These are phyloP conservation scores for Fagopyrum tataricum DNA, from an alignment of 148 eudicot species.

Conservation along the genomic window DNA sequence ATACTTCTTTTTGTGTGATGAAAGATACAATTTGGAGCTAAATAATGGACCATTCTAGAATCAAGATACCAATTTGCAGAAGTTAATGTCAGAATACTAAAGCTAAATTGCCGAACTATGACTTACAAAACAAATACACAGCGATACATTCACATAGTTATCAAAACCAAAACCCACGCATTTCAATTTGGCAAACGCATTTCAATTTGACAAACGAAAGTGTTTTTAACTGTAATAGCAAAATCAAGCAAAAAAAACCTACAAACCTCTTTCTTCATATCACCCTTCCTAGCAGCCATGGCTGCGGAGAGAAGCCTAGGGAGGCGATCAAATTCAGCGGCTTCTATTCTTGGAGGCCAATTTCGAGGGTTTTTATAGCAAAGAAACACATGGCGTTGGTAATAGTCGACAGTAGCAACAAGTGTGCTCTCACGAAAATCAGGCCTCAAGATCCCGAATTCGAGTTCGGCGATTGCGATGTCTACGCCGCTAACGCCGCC, in stretches of 20 bases:
- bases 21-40: neutral
- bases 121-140: neutral
- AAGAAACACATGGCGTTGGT: constrained; percentile 82
- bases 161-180: neutral
- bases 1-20: neutral
- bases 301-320: constrained; percentile 88
- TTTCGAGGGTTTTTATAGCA: constrained; percentile 84
- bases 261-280: constrained; percentile 52
- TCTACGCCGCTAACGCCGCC: constrained; percentile 21
- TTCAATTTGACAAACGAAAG: neutral
- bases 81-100: neutral
- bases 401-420: constrained; percentile 61
- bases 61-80: neutral
- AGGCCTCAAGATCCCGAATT: constrained; percentile 53
- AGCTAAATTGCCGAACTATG: neutral
- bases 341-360: constrained; percentile 97
- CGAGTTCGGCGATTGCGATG: constrained; percentile 25
- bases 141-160: neutral
- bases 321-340: constrained; percentile 94
- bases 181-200: neutral
- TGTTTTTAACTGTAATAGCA: neutral
- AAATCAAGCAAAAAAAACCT: neutral
- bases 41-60: neutral
- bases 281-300: constrained; percentile 48
- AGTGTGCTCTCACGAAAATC: constrained; percentile 50